Conservation (phyloP, 345 rosid genomes). For the Gossypium ekmanianum region DNA sequence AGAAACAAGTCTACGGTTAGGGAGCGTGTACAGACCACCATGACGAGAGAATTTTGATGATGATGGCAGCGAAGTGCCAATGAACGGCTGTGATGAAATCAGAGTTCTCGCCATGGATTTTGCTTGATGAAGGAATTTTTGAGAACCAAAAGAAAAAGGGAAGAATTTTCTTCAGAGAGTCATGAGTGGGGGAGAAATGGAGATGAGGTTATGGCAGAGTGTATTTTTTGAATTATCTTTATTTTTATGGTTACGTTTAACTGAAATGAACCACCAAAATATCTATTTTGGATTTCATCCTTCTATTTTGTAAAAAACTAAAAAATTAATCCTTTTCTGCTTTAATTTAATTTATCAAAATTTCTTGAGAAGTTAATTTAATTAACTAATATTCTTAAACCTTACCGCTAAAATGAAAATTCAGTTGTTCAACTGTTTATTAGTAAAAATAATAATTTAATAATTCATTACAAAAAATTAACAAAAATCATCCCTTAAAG, state of each 20-base stretch:
- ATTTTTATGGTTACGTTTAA: not conserved
- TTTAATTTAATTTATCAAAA: too few species aligned
- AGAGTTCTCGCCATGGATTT: slow-evolving; percentile 72
- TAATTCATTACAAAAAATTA: too few species aligned
- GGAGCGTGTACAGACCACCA: slow-evolving; percentile 43
- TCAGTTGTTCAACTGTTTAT: too few species aligned
- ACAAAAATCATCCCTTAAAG: too few species aligned
- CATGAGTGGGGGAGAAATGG: slow-evolving; percentile 2
- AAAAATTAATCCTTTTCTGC: too few species aligned
- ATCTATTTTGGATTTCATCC: not conserved
- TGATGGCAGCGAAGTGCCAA: slow-evolving; percentile 50
- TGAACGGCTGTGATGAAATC: slow-evolving; percentile 73
- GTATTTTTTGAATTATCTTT: slow-evolving; percentile 4
- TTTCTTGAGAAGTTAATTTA: too few species aligned
- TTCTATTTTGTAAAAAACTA: too few species aligned
- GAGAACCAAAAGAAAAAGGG: not conserved
- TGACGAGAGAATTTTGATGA: slow-evolving; percentile 33
- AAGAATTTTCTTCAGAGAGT: not conserved
- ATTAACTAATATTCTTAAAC: too few species aligned
- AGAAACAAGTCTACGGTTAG: slow-evolving; percentile 48
- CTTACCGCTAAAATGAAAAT: too few species aligned
- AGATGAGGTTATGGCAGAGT: slow-evolving; percentile 18
- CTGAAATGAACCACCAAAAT: slow-evolving; percentile 8
- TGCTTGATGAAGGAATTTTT: not conserved
- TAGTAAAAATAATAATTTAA: too few species aligned